phyloP scores from a whole-genome alignment of 2,329 filamentous ascomycete species.

The Moelleriella libera region DNA sequence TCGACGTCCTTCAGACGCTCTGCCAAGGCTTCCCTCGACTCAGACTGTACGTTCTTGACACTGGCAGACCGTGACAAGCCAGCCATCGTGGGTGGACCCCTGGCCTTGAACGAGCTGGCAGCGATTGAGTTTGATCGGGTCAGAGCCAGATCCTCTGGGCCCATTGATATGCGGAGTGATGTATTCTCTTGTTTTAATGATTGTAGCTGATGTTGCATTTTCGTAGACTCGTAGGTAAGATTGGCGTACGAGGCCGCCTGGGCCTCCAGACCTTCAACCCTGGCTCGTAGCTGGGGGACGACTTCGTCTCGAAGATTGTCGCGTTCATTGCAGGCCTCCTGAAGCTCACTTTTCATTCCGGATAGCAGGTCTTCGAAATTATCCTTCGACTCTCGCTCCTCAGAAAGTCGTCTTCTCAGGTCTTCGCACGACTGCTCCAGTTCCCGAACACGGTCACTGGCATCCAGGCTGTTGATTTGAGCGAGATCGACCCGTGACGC shows the following conservation, averaged over 20 bases:
- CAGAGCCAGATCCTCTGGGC: conserved; percentile 17
- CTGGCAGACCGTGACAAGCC: conserved; percentile 46
- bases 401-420: conserved; percentile 62
- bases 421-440: conserved; percentile 73
- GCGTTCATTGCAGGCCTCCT: conserved; percentile 71
- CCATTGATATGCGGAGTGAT: conserved; percentile 30
- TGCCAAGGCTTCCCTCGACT: conserved; percentile 54
- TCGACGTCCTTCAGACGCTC: conserved; percentile 87
- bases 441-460: conserved; percentile 53
- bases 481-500: conserved; percentile 48
- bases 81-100: conserved; percentile 20
- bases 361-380: conserved; percentile 88
- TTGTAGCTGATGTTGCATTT: conserved; percentile 77
- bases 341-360: conserved; percentile 69
- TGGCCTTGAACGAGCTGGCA: conserved; percentile 30
- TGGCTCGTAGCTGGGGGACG: conserved; percentile 62
- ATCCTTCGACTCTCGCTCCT: conserved; percentile 77
- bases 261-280: conserved; percentile 63
- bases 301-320: conserved; percentile 86
- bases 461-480: conserved; percentile 41
- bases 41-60: conserved; percentile 32
- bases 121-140: conserved; percentile 56
- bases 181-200: conserved; percentile 53
- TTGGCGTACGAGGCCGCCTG: conserved; percentile 60
- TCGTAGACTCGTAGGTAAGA: conserved; percentile 64